phyloP scores from a whole-genome alignment of 2,329 filamentous ascomycete genomes.

The Alternaria hordeiaustralica region DNA sequence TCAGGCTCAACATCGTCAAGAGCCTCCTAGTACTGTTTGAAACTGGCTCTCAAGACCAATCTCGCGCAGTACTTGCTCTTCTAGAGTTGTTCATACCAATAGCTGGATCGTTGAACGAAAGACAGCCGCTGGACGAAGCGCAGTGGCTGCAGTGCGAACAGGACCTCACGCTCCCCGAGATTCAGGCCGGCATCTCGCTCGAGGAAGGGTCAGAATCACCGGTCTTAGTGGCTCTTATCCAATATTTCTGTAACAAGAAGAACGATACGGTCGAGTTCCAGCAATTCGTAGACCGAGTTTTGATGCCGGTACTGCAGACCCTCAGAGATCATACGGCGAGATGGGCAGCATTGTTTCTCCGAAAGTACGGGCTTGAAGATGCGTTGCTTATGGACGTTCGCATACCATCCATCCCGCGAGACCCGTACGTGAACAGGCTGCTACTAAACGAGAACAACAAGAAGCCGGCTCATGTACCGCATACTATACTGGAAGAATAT shows the following conservation, averaged over 20 bases:
- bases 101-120: constrained; percentile 46
- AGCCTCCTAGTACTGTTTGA: constrained; percentile 42
- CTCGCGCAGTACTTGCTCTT: constrained; percentile 25
- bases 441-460: constrained; percentile 3
- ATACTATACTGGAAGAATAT: constrained; percentile 30
- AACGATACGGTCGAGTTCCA: not conserved
- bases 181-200: not conserved
- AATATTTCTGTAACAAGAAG: not conserved
- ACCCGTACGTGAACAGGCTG: not conserved
- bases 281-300: constrained; percentile 23
- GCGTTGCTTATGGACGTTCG: not conserved
- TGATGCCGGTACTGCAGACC: constrained; percentile 22
- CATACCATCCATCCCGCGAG: constrained; percentile 22
- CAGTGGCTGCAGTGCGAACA: constrained; percentile 41
- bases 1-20: constrained; percentile 42
- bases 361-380: constrained; percentile 23
- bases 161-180: constrained; percentile 13
- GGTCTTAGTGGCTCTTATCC: constrained; percentile 12
- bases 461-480: constrained; percentile 17
- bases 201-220: constrained; percentile 11
- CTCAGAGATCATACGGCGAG: constrained; percentile 25
- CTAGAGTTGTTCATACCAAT: constrained; percentile 42
- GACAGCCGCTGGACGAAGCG: constrained; percentile 31
- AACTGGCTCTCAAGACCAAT: not conserved
- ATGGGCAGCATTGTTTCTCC: constrained; percentile 35